Evolutionary conservation across 1,284 basidiomycete genomes (phyloP).

Genomic region (Cystobasidiaceae sp.): DNA sequence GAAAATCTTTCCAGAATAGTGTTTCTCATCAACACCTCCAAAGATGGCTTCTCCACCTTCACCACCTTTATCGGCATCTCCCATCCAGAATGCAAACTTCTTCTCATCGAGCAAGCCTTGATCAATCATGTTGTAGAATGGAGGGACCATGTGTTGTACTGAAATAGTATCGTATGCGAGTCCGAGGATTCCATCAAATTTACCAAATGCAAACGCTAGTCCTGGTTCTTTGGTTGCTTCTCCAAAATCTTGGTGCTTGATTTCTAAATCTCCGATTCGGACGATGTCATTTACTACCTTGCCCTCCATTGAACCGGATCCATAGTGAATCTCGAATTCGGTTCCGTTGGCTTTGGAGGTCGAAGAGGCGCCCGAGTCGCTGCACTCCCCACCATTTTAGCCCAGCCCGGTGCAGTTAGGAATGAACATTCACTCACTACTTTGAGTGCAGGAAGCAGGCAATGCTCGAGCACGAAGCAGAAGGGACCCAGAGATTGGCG

Average conservation of each 20-base stretch:
- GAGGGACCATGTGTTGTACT: constrained; percentile 88
- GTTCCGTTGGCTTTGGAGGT: constrained; percentile 90
- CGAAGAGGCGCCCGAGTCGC: constrained; percentile 74
- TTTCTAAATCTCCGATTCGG: constrained; percentile 73
- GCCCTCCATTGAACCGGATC: constrained; percentile 94
- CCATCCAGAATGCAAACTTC: constrained; percentile 93
- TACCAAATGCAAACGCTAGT: constrained; percentile 93
- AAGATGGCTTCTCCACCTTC: constrained; percentile 83
- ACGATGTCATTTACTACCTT: constrained; percentile 84
- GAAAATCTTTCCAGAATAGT: constrained; percentile 74
- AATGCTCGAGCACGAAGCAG: constrained; percentile 81
- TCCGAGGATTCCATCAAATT: constrained; percentile 92
- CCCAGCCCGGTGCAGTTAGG: not conserved
- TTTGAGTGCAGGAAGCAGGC: constrained; percentile 70
- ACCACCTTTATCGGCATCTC: constrained; percentile 62
- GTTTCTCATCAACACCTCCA: constrained; percentile 77
- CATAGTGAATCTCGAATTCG: constrained; percentile 88
- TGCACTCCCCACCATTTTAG: too few species aligned
- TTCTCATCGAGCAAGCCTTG: constrained; percentile 75
- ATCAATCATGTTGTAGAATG: constrained; percentile 92
- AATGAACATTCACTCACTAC: constrained; percentile 1
- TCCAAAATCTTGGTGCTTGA: constrained; percentile 82
- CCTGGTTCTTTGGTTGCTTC: constrained; percentile 97
- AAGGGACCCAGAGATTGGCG: constrained; percentile 91
- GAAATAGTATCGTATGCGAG: constrained; percentile 94